Base-by-base conservation (phyloP, 1,139 yeast genomes). In the Diutina ranongensis region DNA sequence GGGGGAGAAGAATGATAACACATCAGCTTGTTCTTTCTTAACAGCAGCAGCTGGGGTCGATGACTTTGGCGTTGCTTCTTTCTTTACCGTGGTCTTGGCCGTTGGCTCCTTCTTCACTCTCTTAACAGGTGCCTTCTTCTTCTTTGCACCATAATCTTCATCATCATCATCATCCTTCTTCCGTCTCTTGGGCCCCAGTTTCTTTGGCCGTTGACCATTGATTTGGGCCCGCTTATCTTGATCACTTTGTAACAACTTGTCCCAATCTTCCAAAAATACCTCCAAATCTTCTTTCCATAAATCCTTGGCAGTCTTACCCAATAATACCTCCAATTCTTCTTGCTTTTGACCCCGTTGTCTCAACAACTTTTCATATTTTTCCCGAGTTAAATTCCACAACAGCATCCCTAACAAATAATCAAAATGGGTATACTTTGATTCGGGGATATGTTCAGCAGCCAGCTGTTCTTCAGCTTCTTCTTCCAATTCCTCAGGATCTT, bases 341-440 rank as follows among this genome's bases (percentile, higher is more conserved):
- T 88, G 94, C 58, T 82, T 83, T 31, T 67, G 79, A 46, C 78
- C 86, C 52, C 79, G 74, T 60, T 88, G 95, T 46, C 72, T 71
- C 55, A 88, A 66, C 50, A 92, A 68, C 55, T 76, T 80, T 55
- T 87, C 92, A 58, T 88, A 92, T 54, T 94, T 74, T 64, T 94
- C 99, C 50, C 73, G 73, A 1, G 98, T 89, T 58, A 92, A 76
- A 28, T 96, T 82, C 94, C 97, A 88, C 54, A 94, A 80, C 35
- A 89, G 77, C 96, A 94, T 85, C 47, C 92, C 89, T 47, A 85
- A 67, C 51, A 85, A 68, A 54, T 85, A 85, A 56, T 85, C 94
- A 60, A 75, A 78, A 49, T 85, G 70, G 49, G 84, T 71, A 56
- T 72, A 71, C 13, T 71, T 56, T 3, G 67, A 67, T 46, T 66